Evolutionary conservation across 345 rosid genomes (phyloP), one percentile per base, ranked within the genome.

Genomic region (Citrus hindsii): DNA sequence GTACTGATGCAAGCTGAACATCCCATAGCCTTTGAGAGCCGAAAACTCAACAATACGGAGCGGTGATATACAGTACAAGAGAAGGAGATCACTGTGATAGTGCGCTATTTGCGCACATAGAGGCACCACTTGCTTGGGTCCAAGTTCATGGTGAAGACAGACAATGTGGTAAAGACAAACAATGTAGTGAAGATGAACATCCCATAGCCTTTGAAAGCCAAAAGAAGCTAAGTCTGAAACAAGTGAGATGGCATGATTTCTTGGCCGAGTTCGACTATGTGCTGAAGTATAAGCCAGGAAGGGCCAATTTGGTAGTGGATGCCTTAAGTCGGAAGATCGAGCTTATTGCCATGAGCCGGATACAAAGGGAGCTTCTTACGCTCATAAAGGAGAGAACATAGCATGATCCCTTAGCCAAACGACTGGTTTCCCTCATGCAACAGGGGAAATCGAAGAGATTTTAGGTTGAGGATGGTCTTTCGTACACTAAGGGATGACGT

Each of bases 71-170:
- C 9, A 7, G 61, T 58, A 0, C 4, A 58, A 22, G 27, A 22
- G 1, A 58, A 58, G 8, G 13, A n/a, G 14, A 59, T 22, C 4
- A 59, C 25, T 0, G 0, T 1, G 2, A 10, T 59, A n/a, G 0
- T 24, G 12, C 12, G 9, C 10, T 59, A 0, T 3, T 59, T 59
- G 0, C 28, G 0, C 3, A 2, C 5, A n/a, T 59, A 3, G 12
- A 6, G 12, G 25, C 63, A 7, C 4, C 9, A n/a, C 28, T n/a
- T 59, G 0, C 28, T 59, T 0, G 28, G 9, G 8, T 2, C 13
- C 0, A 2, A 3, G 28, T n/a, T 59, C 2, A 0, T 59, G 0
- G 12, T 59, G 1, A 22, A n/a, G 1, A 59, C 4, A 0, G 5
- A 59, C 13, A 59, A 59, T 9, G 5, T 1, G n/a, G n/a, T n/a